A percentile compares a stretch with the other conserved stretches of the same genome.
phyloP scores from a whole-genome alignment of 495 filamentous ascomycete species.

The Aspergillus affinis region DNA sequence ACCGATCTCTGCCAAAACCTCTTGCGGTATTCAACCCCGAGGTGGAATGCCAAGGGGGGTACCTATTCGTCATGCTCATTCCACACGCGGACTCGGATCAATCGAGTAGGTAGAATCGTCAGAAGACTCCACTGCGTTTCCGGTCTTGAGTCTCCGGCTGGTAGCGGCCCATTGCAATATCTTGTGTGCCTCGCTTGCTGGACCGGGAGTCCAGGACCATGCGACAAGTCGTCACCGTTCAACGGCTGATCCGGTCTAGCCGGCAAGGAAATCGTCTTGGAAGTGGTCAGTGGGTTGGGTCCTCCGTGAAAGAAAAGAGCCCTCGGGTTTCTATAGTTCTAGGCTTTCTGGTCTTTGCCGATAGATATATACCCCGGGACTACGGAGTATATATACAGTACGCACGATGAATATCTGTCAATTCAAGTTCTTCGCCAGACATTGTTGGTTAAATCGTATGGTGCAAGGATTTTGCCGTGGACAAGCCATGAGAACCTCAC shows the following conservation, averaged over 20 bases:
- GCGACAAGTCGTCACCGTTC: neutral
- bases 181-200: neutral
- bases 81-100: neutral
- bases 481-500: too few species aligned
- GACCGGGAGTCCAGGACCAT: neutral
- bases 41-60: neutral
- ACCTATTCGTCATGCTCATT: neutral
- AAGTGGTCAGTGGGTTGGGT: neutral
- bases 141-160: neutral
- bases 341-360: too few species aligned
- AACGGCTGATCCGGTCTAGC: neutral
- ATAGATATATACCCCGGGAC: too few species aligned
- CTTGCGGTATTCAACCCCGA: neutral
- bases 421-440: too few species aligned
- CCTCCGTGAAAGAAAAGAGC: neutral
- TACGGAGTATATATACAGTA: too few species aligned
- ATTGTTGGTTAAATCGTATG: too few species aligned
- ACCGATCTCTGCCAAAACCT: neutral
- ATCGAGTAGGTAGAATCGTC: neutral
- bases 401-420: too few species aligned
- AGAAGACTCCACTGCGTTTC: neutral
- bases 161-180: neutral
- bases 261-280: neutral
- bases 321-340: too few species aligned
- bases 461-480: too few species aligned